Base-by-base conservation (phyloP, 805 yeast genomes). In the Spencermartinsiella europaea region DNA sequence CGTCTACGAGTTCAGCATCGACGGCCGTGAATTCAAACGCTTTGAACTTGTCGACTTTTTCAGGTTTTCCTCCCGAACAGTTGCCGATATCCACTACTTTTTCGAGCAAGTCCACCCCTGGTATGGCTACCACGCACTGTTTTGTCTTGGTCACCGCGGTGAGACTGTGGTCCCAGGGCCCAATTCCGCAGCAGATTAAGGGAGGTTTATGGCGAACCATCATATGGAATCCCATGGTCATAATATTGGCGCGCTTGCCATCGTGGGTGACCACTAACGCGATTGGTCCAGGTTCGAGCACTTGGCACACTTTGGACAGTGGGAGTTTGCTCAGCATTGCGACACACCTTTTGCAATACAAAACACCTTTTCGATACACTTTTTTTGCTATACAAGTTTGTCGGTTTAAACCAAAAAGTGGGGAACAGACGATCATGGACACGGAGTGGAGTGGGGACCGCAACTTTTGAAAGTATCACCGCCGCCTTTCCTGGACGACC, bases 161-260 rank as follows among this genome's bases (percentile, higher is more conserved):
- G 31, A 15, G 38, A 19, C 44, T 42, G 37, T 47, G 42, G 34
- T 47, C 39, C 50, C 50, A 47, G 4, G 50, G 50, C 20, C 50
- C 50, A 17, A 47, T 17, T 2, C 25, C 38, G 27, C 40, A 47
- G 19, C 49, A 34, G n/a, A 47, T 10, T 15, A 47, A 22, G 20
- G 50, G 45, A 2, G 50, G 50, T n/a, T 38, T 44, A 42, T 47
- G 46, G 31, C 42, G 46, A n/a, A 25, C 21, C 37, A 40, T 33
- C 50, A 47, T 47, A 38, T 42, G 46, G 35, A 47, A 47, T 3
- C 50, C 50, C 50, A 47, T 47, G 4, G 50, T 47, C 50, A 47
- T 47, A 33, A 47, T 38, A 25, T 47, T 47, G 21, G 20, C 28
- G 14, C 15, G 21, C 12, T 25, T 42, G 4, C 37, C 47, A 12